phyloP scores from a whole-genome alignment of 2,329 filamentous ascomycete species.

The Fusarium gaditjirri region DNA sequence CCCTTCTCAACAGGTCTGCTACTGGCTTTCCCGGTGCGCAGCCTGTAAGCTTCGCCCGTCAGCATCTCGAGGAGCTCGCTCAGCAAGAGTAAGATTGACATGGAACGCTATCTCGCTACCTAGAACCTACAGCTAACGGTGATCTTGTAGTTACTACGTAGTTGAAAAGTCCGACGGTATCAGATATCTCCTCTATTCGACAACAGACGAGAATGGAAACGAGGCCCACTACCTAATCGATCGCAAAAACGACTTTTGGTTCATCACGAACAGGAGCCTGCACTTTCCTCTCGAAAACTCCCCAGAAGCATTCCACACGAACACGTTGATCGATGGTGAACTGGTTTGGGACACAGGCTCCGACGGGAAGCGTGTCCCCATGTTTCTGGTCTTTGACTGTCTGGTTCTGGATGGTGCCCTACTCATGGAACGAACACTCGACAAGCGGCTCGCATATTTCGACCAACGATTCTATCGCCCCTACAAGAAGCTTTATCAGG shows the following conservation, averaged over 20 bases:
- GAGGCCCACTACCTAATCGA: slow-evolving; percentile 95
- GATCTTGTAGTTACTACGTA: slow-evolving; percentile 79
- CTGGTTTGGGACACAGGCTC: slow-evolving; percentile 84
- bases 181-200: slow-evolving; percentile 92
- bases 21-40: slow-evolving; percentile 87
- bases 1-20: slow-evolving; percentile 76
- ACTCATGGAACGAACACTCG: slow-evolving; percentile 81
- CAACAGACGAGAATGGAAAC: slow-evolving; percentile 66
- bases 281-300: slow-evolving; percentile 82
- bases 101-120: not conserved
- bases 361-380: slow-evolving; percentile 74
- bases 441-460: slow-evolving; percentile 91
- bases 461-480: slow-evolving; percentile 79
- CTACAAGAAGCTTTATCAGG: slow-evolving; percentile 70
- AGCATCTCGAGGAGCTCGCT: slow-evolving; percentile 85
- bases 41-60: slow-evolving; percentile 88
- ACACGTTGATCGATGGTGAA: slow-evolving; percentile 92
- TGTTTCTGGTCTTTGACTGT: slow-evolving; percentile 94
- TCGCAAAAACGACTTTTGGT: slow-evolving; percentile 98
- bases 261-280: slow-evolving; percentile 73
- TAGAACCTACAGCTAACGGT: slow-evolving; percentile 3
- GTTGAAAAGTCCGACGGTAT: slow-evolving; percentile 99
- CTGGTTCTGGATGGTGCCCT: slow-evolving; percentile 81
- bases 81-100: slow-evolving; percentile 71
- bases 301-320: slow-evolving; percentile 75